Percentiles rank a stretch among this genome's conserved stretches.
These are phyloP conservation scores for Litsea cubeba DNA, from an alignment of 164 flowering plant genomes.

Conservation along the genomic window DNA sequence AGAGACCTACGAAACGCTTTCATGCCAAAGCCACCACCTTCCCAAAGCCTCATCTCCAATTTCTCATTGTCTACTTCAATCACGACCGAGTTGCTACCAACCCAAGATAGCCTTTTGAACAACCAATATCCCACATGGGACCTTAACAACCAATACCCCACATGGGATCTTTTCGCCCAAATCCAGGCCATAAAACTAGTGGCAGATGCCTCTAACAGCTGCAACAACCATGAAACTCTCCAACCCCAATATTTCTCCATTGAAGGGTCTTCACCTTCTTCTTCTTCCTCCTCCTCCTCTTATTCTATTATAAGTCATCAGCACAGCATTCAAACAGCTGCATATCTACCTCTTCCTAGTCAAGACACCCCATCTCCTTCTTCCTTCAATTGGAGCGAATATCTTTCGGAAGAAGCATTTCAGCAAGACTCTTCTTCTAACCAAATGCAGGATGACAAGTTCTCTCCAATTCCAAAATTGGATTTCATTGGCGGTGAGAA, in stretches of 20 bases:
- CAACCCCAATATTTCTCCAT: conserved; percentile 8
- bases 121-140: conserved; percentile 21
- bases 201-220: conserved; percentile 26
- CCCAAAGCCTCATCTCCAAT: conserved; percentile 9
- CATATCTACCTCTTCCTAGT: conserved; percentile 17
- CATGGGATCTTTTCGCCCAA: conserved; percentile 55
- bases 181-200: conserved; percentile 59
- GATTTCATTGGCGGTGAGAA: conserved; percentile 1
- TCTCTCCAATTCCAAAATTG: neutral
- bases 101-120: conserved; percentile 13
- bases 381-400: conserved; percentile 49
- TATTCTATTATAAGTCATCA: conserved; percentile 6
- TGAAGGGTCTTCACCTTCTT: conserved; percentile 10
- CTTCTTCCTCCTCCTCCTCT: conserved; percentile 11
- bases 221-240: conserved; percentile 10
- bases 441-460: neutral
- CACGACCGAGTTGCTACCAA: conserved; percentile 16
- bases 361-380: conserved; percentile 9
- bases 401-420: conserved; percentile 31
- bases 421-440: conserved; percentile 11
- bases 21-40: conserved; percentile 23
- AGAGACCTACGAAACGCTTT: conserved; percentile 46
- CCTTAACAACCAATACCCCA: conserved; percentile 12
- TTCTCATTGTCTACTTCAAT: conserved; percentile 3
- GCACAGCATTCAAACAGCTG: conserved; percentile 18